Base-by-base conservation (phyloP, 1,139 yeast genomes). In the Casaregolazyma lundiana region DNA sequence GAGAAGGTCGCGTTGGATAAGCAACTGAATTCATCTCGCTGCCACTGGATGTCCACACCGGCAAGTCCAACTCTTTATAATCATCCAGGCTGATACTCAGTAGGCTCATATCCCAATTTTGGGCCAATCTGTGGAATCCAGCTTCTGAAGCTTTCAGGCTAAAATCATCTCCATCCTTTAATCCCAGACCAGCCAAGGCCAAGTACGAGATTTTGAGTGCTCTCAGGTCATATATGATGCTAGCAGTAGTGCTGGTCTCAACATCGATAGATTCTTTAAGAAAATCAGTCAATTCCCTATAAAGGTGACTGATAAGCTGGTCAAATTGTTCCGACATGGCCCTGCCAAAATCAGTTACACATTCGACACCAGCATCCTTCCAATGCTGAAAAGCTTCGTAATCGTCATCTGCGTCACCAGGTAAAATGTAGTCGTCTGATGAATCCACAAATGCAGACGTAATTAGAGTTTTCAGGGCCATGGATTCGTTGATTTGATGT, bases 381-480 rank as follows among this genome's bases (percentile, higher is more conserved):
- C 55, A 51, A 6, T n/a, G 20, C 26, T 42, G 45, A 17, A 32
- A 42, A 26, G 41, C 52, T 13, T 42, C 49, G 13, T 43, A 47
- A 15, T 37, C 48, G n/a, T 47, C 55, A 4, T 46, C 44, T 13
- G 42, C 47, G 18, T 50, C 52, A 18, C 19, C 32, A 20, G 30
- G 34, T 7, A 16, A 40, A 36, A 21, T 29, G n/a, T 18, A 18
- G 6, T 20, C 38, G 8, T 39, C 45, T 2, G 36, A 26, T 5
- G 13, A 40, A 24, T 38, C 41, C 11, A 29, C 22, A 8, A 38
- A 35, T 19, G 44, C 34, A 6, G 45, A n/a, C 4, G 46, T 30
- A 35, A 47, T 47, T 4, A 42, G 34, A 4, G 34, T 30, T 18
- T 43, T 47, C 29, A 54, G 44, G 20, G 48, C 50, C 8, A 36